phyloP scores from a whole-genome alignment of 176 grass and related monocot species.

The Puccinellia tenuiflora region DNA sequence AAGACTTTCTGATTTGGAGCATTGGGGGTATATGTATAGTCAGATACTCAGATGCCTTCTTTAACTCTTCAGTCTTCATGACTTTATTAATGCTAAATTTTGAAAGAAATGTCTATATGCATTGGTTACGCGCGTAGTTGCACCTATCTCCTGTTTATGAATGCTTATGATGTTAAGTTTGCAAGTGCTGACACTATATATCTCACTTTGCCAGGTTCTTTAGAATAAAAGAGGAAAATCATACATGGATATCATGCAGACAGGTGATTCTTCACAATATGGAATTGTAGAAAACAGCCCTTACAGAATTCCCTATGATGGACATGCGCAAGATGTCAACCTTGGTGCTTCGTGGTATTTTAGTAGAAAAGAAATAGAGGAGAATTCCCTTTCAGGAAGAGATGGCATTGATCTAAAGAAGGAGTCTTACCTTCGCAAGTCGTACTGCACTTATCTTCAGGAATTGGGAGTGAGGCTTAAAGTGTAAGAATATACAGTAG shows the following conservation, averaged over 20 bases:
- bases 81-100: background rate
- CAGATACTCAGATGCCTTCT: background rate
- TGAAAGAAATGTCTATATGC: background rate
- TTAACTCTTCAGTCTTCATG: background rate
- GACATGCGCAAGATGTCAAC: slow-evolving; percentile 30
- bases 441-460: slow-evolving; percentile 91
- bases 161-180: slow-evolving; percentile 6
- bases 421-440: slow-evolving; percentile 80
- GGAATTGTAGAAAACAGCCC: slow-evolving; percentile 65
- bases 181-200: slow-evolving; percentile 3
- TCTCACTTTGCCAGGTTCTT: slow-evolving; percentile 17
- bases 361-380: slow-evolving; percentile 86
- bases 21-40: background rate
- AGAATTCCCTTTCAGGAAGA: slow-evolving; percentile 66
- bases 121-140: background rate
- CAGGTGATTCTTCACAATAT: slow-evolving; percentile 44
- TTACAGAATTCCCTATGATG: slow-evolving; percentile 43
- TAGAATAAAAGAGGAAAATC: slow-evolving; percentile 8
- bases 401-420: slow-evolving; percentile 88
- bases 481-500: slow-evolving; percentile 63
- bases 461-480: slow-evolving; percentile 96
- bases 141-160: background rate
- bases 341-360: slow-evolving; percentile 89
- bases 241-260: slow-evolving; percentile 38
- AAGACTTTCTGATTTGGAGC: background rate